Evolutionary conservation across 257 asterid genomes (phyloP).

Genomic region (Datura wrightii): DNA sequence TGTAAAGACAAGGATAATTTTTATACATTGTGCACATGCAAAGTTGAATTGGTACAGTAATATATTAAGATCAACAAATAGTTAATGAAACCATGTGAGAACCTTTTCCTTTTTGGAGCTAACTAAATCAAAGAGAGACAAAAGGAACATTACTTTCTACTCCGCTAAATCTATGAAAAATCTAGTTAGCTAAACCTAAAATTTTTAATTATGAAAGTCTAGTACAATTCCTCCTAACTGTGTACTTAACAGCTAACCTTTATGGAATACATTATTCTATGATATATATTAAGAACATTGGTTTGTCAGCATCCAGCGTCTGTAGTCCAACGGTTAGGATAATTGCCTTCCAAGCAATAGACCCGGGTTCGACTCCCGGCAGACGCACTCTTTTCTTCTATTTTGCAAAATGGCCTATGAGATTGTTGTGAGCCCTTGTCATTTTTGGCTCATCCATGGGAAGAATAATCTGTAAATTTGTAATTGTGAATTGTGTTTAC

Average conservation of each 20-base stretch:
- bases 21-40: not conserved
- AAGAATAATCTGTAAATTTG: not conserved
- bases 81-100: not conserved
- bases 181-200: not conserved
- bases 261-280: not conserved
- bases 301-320: constrained; percentile 30
- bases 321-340: constrained; percentile 98
- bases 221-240: not conserved
- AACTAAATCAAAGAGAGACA: not conserved
- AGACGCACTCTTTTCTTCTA: constrained; percentile 44
- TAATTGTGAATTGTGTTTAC: not conserved
- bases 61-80: not conserved
- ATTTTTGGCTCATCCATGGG: not conserved
- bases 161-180: not conserved
- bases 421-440: not conserved
- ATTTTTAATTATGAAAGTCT: not conserved
- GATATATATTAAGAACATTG: too few relatives aligned
- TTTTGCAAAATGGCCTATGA: not conserved
- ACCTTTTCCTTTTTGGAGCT: not conserved
- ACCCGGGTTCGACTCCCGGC: constrained; percentile 99
- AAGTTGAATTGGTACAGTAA: not conserved
- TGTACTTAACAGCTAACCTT: not conserved
- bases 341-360: constrained; percentile 99
- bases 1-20: not conserved
- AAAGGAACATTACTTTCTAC: not conserved